Conservation (phyloP, 2,329 filamentous ascomycete genomes). For the Epichloe gansuensis region DNA sequence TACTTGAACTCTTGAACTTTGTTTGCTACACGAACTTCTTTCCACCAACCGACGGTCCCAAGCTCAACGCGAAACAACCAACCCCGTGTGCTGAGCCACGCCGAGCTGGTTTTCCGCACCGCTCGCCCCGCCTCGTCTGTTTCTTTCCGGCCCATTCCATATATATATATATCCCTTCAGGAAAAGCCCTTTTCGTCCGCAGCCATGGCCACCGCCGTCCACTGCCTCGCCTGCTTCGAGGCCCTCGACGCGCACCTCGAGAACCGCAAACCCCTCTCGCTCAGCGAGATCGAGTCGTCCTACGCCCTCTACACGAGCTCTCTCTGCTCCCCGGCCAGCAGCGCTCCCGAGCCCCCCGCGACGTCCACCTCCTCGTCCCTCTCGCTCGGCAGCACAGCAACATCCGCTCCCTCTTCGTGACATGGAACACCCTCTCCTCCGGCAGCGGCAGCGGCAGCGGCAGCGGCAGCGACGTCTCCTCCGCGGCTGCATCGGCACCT, state of each 20-base stretch:
- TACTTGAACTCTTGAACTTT: too few species aligned
- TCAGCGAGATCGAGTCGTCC: constrained; percentile 57
- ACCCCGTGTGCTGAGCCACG: too few species aligned
- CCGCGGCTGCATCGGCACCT: constrained; percentile 93
- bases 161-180: neutral
- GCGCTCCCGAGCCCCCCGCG: constrained; percentile 28
- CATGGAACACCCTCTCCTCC: constrained; percentile 64
- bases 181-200: neutral
- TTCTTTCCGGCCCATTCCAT: too few species aligned
- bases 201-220: constrained; percentile 68
- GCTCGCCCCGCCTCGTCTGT: too few species aligned
- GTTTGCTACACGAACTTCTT: too few species aligned
- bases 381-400: constrained; percentile 18
- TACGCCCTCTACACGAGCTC: constrained; percentile 33
- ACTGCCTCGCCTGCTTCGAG: constrained; percentile 94
- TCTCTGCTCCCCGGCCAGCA: constrained; percentile 7
- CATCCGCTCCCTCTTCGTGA: constrained; percentile 72
- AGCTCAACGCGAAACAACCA: too few species aligned
- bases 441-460: constrained; percentile 16
- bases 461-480: too few species aligned
- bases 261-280: constrained; percentile 51
- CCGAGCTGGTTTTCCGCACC: too few species aligned
- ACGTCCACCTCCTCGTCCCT: constrained; percentile 32
- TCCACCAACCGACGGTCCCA: too few species aligned
- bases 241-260: constrained; percentile 65